phyloP scores from a whole-genome alignment of 257 asterid genomes.

The Solanum bulbocastanum region DNA sequence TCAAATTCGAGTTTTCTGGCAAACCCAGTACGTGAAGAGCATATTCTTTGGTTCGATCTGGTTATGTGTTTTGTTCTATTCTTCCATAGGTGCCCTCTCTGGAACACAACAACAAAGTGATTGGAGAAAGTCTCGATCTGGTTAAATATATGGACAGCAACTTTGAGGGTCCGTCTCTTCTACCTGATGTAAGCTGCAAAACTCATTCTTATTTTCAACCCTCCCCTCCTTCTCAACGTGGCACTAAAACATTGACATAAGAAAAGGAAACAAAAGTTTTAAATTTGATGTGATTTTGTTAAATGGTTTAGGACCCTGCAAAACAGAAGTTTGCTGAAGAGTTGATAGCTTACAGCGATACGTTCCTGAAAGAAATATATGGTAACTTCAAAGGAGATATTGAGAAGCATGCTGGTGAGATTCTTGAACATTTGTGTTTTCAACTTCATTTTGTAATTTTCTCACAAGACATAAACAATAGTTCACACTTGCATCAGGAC shows the following conservation, averaged over 20 bases:
- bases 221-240: background rate
- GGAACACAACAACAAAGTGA: constrained; percentile 48
- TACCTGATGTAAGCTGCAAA: constrained; percentile 31
- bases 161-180: constrained; percentile 48
- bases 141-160: constrained; percentile 37
- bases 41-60: background rate
- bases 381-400: constrained; percentile 33
- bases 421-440: background rate
- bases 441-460: background rate
- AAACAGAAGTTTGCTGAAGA: constrained; percentile 48
- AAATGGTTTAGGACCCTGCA: constrained; percentile 28
- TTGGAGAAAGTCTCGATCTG: constrained; percentile 57
- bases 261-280: background rate
- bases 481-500: background rate
- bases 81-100: constrained; percentile 43
- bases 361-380: constrained; percentile 22
- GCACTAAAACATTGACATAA: background rate
- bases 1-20: background rate
- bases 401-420: constrained; percentile 28
- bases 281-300: background rate
- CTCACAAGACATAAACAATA: background rate
- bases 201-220: background rate
- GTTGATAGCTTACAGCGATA: constrained; percentile 34
- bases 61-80: background rate
- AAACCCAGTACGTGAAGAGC: background rate